Conservation (phyloP, 1,139 yeast genomes). For the Geotrichum phurueaensis region DNA sequence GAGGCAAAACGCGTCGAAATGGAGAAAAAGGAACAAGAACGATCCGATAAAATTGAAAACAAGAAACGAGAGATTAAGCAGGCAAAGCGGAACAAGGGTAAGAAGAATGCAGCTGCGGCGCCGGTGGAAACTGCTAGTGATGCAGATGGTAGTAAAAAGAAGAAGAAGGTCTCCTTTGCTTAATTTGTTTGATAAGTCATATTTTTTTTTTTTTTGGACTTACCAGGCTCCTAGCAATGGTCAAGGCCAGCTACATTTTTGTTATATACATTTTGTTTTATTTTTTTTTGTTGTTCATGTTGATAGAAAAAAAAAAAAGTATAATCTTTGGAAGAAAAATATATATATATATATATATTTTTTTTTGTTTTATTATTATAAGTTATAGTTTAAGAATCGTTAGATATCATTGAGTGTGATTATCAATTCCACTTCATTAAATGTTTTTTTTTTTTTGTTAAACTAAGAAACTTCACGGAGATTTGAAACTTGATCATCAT, state of each 20-base stretch:
- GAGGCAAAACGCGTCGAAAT: slow-evolving; percentile 81
- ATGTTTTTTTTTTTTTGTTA: not conserved
- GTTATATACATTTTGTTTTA: not conserved
- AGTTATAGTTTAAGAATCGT: not conserved
- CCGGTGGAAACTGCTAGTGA: slow-evolving; percentile 13
- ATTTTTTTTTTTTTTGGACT: too few species aligned
- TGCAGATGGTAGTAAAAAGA: not conserved
- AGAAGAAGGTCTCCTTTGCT: slow-evolving; percentile 28
- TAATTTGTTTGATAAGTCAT: slow-evolving; percentile 7
- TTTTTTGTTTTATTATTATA: too few species aligned
- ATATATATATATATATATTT: too few species aligned
- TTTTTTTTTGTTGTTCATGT: not conserved
- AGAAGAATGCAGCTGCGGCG: slow-evolving; percentile 17
- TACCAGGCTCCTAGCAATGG: not conserved
- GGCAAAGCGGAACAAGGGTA: slow-evolving; percentile 33
- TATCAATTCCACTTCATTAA: too few species aligned
- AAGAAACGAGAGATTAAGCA: slow-evolving; percentile 73
- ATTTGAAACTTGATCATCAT: too few species aligned
- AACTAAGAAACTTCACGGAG: not conserved
- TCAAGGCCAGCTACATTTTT: not conserved
- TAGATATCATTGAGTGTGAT: not conserved
- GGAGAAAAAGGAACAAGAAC: slow-evolving; percentile 72
- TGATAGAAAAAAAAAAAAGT: not conserved
- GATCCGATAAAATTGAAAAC: slow-evolving; percentile 61
- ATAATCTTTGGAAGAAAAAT: not conserved